These are phyloP conservation scores for Volvox reticuliferus DNA, from an alignment of 139 green algal species.

Conservation along the genomic window DNA sequence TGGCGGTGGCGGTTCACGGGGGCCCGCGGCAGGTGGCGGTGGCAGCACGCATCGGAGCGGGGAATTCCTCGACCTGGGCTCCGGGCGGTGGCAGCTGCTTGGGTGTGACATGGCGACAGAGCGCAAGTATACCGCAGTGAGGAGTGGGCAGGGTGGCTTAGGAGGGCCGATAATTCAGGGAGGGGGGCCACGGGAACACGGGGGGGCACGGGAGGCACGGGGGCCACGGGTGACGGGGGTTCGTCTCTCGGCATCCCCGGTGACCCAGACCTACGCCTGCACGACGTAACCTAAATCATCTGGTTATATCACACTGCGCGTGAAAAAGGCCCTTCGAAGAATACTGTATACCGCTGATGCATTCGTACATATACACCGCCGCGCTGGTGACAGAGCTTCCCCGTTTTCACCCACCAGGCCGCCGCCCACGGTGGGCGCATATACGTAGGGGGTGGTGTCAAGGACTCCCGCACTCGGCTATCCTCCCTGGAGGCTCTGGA, in stretches of 20 bases:
- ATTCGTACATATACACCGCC: too few species aligned
- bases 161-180: too few species aligned
- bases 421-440: slow-evolving; percentile 65
- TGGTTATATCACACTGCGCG: too few species aligned
- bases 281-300: too few species aligned
- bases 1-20: not conserved
- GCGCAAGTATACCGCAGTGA: slow-evolving; percentile 75
- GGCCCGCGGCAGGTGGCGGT: slow-evolving; percentile 58
- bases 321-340: too few species aligned
- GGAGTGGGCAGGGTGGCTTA: not conserved
- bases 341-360: too few species aligned
- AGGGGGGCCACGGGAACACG: too few species aligned
- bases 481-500: slow-evolving; percentile 73
- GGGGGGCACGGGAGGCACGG: too few species aligned
- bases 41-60: slow-evolving; percentile 48
- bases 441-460: slow-evolving; percentile 77
- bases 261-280: too few species aligned
- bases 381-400: too few species aligned
- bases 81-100: slow-evolving; percentile 65
- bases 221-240: too few species aligned
- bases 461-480: slow-evolving; percentile 57
- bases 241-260: too few species aligned
- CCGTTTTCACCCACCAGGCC: slow-evolving; percentile 10
- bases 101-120: slow-evolving; percentile 41
- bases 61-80: slow-evolving; percentile 64